Percentiles rank a stretch among this genome's conserved stretches.
These are phyloP conservation scores for Chenopodium berlandieri DNA, from an alignment of 148 eudicot genomes.

Conservation along the genomic window DNA sequence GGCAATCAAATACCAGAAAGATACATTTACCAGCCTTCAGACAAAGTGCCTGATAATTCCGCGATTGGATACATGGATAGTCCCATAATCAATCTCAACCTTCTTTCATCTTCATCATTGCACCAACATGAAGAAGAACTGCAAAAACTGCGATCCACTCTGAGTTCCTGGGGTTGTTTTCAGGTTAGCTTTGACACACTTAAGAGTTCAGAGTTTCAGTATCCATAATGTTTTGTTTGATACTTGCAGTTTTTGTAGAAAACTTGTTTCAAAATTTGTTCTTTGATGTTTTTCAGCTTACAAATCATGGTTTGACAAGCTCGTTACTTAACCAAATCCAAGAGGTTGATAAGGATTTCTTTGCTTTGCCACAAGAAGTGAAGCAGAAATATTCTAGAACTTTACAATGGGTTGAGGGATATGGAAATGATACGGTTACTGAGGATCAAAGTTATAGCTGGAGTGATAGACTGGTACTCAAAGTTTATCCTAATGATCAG, in stretches of 20 bases:
- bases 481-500: slow-evolving; percentile 25
- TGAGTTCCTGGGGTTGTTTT: slow-evolving; percentile 43
- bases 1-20: slow-evolving; percentile 28
- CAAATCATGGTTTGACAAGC: slow-evolving; percentile 27
- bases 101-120: slow-evolving; percentile 24
- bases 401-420: slow-evolving; percentile 27
- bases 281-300: slow-evolving; percentile 20
- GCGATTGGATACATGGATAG: not conserved
- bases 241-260: not conserved
- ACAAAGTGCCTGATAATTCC: not conserved
- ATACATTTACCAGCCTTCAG: slow-evolving; percentile 22
- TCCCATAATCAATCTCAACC: slow-evolving; percentile 39
- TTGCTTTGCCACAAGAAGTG: slow-evolving; percentile 27
- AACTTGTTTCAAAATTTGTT: not conserved
- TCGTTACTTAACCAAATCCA: slow-evolving; percentile 23
- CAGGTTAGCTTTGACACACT: slow-evolving; percentile 29
- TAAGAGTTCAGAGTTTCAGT: not conserved
- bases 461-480: slow-evolving; percentile 31
- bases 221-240: not conserved
- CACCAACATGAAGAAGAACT: slow-evolving; percentile 30
- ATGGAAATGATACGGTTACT: slow-evolving; percentile 27
- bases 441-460: slow-evolving; percentile 29
- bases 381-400: slow-evolving; percentile 28
- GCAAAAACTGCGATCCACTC: slow-evolving; percentile 32
- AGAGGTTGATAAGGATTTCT: slow-evolving; percentile 22